Evolutionary conservation across 2,329 filamentous ascomycete genomes (phyloP).

Genomic region (Colletotrichum lentis): DNA sequence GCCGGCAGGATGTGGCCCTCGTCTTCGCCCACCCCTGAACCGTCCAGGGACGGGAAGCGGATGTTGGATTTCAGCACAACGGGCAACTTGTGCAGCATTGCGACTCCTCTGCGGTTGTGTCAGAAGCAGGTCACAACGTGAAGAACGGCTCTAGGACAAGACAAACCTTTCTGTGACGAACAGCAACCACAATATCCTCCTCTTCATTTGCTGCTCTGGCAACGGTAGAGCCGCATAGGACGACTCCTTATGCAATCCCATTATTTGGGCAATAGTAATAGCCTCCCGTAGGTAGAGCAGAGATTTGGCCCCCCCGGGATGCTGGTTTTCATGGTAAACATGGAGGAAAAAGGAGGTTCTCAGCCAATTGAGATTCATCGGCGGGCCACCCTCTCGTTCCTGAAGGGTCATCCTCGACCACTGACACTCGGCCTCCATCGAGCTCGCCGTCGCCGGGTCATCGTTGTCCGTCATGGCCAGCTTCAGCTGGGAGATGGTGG

Average conservation of each 20-base stretch:
- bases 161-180: conserved; percentile 53
- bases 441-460: conserved; percentile 45
- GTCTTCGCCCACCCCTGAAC: conserved; percentile 48
- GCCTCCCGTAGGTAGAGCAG: conserved; percentile 59
- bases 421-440: conserved; percentile 50
- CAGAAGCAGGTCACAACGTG: not conserved
- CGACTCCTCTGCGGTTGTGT: conserved; percentile 51
- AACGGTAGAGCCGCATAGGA: conserved; percentile 49
- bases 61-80: conserved; percentile 54
- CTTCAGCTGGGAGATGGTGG: conserved; percentile 59
- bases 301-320: conserved; percentile 56
- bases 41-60: conserved; percentile 48
- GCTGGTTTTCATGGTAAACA: conserved; percentile 60
- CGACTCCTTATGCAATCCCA: conserved; percentile 55
- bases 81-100: conserved; percentile 59
- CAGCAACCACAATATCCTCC: conserved; percentile 50
- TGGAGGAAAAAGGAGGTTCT: conserved; percentile 61
- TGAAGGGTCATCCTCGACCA: conserved; percentile 40
- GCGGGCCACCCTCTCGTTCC: conserved; percentile 43
- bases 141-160: not conserved
- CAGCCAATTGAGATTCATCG: conserved; percentile 51
- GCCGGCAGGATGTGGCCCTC: conserved; percentile 56
- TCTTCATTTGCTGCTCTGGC: conserved; percentile 55
- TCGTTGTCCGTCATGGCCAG: conserved; percentile 47
- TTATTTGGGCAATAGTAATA: conserved; percentile 60